Evolutionary conservation across 1,284 basidiomycete genomes (phyloP), one percentile per base, ranked within the genome.

Genomic region (Ganoderma boninense): DNA sequence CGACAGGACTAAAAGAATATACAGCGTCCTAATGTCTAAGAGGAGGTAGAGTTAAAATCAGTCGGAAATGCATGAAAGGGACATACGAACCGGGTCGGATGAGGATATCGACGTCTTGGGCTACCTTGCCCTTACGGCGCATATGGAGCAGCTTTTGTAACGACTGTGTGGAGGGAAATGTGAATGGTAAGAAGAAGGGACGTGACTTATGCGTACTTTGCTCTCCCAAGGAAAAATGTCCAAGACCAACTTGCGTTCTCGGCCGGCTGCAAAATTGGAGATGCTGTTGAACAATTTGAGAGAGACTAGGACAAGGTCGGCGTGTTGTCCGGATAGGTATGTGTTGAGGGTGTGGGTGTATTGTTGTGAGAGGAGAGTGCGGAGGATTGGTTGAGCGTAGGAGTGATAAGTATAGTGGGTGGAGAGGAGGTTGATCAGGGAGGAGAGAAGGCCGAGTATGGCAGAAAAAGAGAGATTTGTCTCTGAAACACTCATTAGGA

Each of bases 221-320:
- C 86, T 83, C 66, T 93, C 92, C 94, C 94, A 95, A 7, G 88
- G 85, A 77, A 94, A 92, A 0, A 82, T 82, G 65, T 94, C 93
- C 38, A 90, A 79, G 0, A 93, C 82, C 0, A 82, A 74, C 73
- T 87, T 90, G 63, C 87, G 85, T 70, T 94, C 92, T 35, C 84
- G 81, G 10, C 92, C 91, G 42, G 90, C 86, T 2, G 86, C 89
- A 76, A 92, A 94, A 0, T 78, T 76, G 3, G 91, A 89, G 72
- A 94, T 84, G 0, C 82, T 80, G 69, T 88, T 84, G 75, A 88
- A 88, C 13, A 95, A 77, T 74, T 90, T 92, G 71, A 95, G 79
- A 0, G 90, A 86, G 0, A 87, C 85, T 3, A 94, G 82, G 35
- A 91, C 86, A 16, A 91, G 81, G 61, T 94, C 92, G 32, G 87